Conservation (phyloP, 164 flowering plant genomes). For the Vitis labrusca region DNA sequence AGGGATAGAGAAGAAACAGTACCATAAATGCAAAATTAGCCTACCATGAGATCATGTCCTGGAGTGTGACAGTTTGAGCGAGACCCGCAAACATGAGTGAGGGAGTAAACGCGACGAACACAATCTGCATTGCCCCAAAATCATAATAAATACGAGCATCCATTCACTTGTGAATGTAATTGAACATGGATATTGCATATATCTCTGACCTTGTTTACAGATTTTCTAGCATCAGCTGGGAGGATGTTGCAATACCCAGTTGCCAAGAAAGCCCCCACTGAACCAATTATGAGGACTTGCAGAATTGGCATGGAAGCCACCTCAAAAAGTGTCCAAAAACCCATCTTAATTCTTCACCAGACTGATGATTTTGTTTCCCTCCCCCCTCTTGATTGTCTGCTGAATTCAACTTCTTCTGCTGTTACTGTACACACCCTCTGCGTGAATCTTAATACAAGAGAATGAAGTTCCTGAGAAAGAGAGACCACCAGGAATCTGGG, state of each 20-base stretch:
- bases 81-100: conserved; percentile 75
- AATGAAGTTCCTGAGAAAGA: too few species aligned
- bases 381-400: neutral
- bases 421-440: too few species aligned
- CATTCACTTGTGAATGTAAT: too few species aligned
- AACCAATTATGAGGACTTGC: conserved; percentile 68
- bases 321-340: conserved; percentile 67
- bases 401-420: too few species aligned
- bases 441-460: too few species aligned
- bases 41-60: conserved; percentile 91
- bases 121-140: conserved; percentile 52
- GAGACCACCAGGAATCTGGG: too few species aligned
- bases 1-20: neutral
- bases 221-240: conserved; percentile 53
- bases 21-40: neutral
- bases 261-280: conserved; percentile 74
- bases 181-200: neutral
- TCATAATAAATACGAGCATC: too few species aligned
- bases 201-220: conserved; percentile 65
- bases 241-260: conserved; percentile 61
- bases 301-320: conserved; percentile 79
- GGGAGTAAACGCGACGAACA: conserved; percentile 82
- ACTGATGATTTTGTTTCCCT: neutral
- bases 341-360: conserved; percentile 40
- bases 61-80: conserved; percentile 70